Conservation (phyloP, 2,329 filamentous ascomycete species). For the Alternaria triticina region DNA sequence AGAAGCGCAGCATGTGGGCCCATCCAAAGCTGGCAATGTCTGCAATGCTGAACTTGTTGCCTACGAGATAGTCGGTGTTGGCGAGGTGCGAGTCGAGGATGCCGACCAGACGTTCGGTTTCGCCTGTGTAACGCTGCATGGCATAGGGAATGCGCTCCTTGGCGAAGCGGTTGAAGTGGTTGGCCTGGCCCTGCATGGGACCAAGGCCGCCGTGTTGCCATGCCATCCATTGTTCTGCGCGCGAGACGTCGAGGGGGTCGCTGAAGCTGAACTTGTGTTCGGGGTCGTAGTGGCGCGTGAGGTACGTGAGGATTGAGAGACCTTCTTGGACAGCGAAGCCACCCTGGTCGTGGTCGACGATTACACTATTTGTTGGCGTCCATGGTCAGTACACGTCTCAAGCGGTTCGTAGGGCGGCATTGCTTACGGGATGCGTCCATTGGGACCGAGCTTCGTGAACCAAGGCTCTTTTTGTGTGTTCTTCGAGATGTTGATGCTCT, state of each 20-base stretch:
- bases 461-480: conserved; percentile 72
- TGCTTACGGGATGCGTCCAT: conserved; percentile 65
- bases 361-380: conserved; percentile 45
- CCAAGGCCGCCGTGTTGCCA: conserved; percentile 60
- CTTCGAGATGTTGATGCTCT: conserved; percentile 63
- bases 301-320: conserved; percentile 52
- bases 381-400: background rate
- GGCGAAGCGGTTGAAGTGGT: conserved; percentile 51
- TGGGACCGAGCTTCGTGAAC: conserved; percentile 68
- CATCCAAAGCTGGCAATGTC: conserved; percentile 56
- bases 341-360: conserved; percentile 69
- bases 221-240: conserved; percentile 67
- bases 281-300: conserved; percentile 55
- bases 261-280: conserved; percentile 56
- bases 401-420: background rate
- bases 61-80: conserved; percentile 52
- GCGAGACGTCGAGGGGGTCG: conserved; percentile 55
- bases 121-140: conserved; percentile 55
- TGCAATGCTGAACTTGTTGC: conserved; percentile 55
- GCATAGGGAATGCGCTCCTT: conserved; percentile 54
- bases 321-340: conserved; percentile 61
- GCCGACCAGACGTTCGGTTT: conserved; percentile 56
- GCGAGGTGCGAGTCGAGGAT: conserved; percentile 53
- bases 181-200: conserved; percentile 53
- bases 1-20: conserved; percentile 51